A percentile compares a stretch with the other conserved stretches of the same genome.
Conservation (phyloP, 176 grass and related monocot genomes). For the Pharus latifolius region DNA sequence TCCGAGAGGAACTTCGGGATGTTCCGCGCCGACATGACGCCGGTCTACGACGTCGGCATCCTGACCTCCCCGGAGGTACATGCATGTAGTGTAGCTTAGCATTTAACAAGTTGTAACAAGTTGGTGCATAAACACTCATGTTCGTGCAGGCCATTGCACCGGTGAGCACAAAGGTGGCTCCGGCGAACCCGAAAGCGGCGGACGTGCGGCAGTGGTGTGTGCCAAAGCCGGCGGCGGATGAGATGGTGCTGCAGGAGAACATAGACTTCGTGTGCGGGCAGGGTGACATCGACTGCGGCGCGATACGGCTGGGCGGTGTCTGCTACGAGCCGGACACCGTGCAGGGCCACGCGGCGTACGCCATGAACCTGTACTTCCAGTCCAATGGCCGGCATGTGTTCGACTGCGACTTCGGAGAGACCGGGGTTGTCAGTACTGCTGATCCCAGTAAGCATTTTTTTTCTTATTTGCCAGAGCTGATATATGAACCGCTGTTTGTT, state of each 20-base stretch:
- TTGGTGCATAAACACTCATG: too few relatives aligned
- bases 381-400: conserved; percentile 38
- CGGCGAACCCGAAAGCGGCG: not conserved
- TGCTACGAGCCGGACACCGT: conserved; percentile 60
- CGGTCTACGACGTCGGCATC: conserved; percentile 71
- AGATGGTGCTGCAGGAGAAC: conserved; percentile 52
- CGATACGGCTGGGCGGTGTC: conserved; percentile 45
- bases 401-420: conserved; percentile 61
- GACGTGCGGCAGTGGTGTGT: conserved; percentile 53
- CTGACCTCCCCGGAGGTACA: conserved; percentile 31
- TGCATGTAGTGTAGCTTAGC: not conserved
- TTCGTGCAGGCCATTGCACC: conserved; percentile 6
- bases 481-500: too few relatives aligned
- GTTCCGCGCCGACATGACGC: conserved; percentile 55
- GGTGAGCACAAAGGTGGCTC: not conserved
- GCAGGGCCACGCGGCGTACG: conserved; percentile 56
- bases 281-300: conserved; percentile 35
- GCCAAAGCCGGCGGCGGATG: conserved; percentile 43
- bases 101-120: not conserved
- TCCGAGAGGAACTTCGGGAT: conserved; percentile 71
- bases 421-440: conserved; percentile 29
- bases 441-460: conserved; percentile 61
- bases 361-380: conserved; percentile 75
- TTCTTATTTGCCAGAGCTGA: not conserved
- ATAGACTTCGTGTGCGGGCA: conserved; percentile 71